These are phyloP conservation scores for Lentinula boryana DNA, from an alignment of 768 basidiomycete species.

Conservation along the genomic window DNA sequence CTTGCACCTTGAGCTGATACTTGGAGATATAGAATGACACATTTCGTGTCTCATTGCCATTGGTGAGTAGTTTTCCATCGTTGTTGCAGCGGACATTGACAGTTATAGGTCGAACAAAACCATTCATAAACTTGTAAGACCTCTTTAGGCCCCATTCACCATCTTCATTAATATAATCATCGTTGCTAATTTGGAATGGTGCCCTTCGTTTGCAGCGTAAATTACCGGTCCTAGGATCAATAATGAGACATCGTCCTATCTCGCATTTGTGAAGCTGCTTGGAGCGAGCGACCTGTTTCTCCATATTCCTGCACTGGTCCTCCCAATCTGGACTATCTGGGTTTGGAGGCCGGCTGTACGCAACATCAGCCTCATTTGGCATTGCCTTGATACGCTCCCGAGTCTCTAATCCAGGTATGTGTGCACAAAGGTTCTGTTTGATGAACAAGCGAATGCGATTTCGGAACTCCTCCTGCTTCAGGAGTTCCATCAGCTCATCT, in stretches of 20 bases:
- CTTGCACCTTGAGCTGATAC: constrained; percentile 21
- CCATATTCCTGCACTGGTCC: no score
- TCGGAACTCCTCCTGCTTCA: constrained; percentile 23
- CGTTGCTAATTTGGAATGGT: constrained; percentile 16
- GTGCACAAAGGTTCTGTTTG: constrained; percentile 21
- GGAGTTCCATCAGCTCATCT: constrained; percentile 10
- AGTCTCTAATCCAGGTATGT: constrained; percentile 12
- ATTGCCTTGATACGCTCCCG: background rate
- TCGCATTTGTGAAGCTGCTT: constrained; percentile 29
- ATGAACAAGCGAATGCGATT: constrained; percentile 22
- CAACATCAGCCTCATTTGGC: constrained; percentile 11
- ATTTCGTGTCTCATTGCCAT: constrained; percentile 24
- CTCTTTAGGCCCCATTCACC: constrained; percentile 25
- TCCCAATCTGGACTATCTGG: constrained; percentile 13
- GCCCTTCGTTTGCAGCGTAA: constrained; percentile 26
- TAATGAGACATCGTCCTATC: constrained; percentile 14
- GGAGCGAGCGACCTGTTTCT: no score
- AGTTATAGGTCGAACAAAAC: constrained; percentile 19
- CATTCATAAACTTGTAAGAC: constrained; percentile 16
- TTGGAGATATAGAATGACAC: constrained; percentile 36
- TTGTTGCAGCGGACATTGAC: constrained; percentile 24
- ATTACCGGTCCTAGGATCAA: constrained; percentile 13
- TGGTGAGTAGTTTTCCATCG: constrained; percentile 31
- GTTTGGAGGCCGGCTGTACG: constrained; percentile 26
- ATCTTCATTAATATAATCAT: constrained; percentile 17